Conservation (phyloP, 75 land plant genomes). For the Pinus albicaulis region DNA sequence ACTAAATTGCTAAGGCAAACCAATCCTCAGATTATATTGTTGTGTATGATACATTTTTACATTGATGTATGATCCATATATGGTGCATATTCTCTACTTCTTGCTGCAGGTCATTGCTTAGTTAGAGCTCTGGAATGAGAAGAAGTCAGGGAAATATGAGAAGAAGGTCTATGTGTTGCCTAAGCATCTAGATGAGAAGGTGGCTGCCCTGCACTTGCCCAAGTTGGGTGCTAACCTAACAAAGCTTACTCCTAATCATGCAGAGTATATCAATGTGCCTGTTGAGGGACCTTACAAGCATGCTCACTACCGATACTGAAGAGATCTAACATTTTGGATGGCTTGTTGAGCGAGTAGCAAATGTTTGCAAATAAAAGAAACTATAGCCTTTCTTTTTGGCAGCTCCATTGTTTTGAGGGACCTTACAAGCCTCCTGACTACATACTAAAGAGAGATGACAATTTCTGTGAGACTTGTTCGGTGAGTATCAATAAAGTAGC, state of each 20-base stretch:
- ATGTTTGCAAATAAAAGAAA: too few species aligned
- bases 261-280: constrained; percentile 76
- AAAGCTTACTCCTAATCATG: constrained; percentile 67
- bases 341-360: too few species aligned
- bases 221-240: constrained; percentile 89
- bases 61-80: background rate
- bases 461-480: too few species aligned
- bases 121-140: constrained; percentile 92
- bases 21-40: background rate
- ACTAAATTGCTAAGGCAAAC: background rate
- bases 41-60: background rate
- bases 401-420: too few species aligned
- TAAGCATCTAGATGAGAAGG: constrained; percentile 96
- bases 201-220: constrained; percentile 71
- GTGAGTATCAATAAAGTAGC: too few species aligned
- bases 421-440: too few species aligned
- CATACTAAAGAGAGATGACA: too few species aligned
- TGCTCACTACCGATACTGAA: constrained; percentile 57
- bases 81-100: too few species aligned
- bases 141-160: constrained; percentile 68
- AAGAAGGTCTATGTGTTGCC: constrained; percentile 92
- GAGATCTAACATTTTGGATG: too few species aligned
- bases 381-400: too few species aligned
- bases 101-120: constrained; percentile 66
- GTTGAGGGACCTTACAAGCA: constrained; percentile 89